phyloP scores from a whole-genome alignment of 768 basidiomycete species.

The Chlorophyllum brunneum region DNA sequence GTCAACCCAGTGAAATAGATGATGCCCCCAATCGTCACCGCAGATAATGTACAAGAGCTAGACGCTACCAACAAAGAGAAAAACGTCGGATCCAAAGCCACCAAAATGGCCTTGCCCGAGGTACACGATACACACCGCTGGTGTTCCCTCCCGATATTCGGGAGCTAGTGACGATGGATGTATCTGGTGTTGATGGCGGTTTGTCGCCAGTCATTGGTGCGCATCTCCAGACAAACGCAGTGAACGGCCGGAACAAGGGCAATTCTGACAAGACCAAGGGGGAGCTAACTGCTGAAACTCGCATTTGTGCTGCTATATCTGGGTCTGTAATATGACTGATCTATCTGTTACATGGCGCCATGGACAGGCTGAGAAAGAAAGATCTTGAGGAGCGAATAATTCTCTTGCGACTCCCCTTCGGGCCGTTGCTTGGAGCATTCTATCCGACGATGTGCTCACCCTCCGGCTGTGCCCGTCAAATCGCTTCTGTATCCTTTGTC shows the following conservation, averaged over 20 bases:
- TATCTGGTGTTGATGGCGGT: constrained; percentile 49
- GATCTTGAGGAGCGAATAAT: no score
- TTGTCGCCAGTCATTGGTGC: constrained; percentile 56
- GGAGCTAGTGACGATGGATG: constrained; percentile 56
- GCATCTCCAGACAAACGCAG: constrained; percentile 62
- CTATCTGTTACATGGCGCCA: no score
- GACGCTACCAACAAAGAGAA: constrained; percentile 59
- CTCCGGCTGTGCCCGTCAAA: no score
- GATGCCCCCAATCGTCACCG: constrained; percentile 78
- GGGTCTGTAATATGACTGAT: no score
- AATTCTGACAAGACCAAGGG: constrained; percentile 48
- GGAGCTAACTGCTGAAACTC: no score
- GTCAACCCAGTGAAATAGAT: constrained; percentile 75
- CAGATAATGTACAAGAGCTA: constrained; percentile 73
- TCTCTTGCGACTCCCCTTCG: no score
- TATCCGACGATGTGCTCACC: no score
- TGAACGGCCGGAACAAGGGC: constrained; percentile 60
- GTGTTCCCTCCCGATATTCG: constrained; percentile 71
- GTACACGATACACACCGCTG: constrained; percentile 54
- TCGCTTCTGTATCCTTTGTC: no score
- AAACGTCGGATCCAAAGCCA: constrained; percentile 62
- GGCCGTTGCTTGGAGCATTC: no score
- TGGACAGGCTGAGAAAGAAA: no score
- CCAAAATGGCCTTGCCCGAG: constrained; percentile 60
- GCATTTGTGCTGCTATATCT: no score